These are phyloP conservation scores for Leucaena leucocephala DNA, from an alignment of 306 rosid genomes.

Conservation along the genomic window DNA sequence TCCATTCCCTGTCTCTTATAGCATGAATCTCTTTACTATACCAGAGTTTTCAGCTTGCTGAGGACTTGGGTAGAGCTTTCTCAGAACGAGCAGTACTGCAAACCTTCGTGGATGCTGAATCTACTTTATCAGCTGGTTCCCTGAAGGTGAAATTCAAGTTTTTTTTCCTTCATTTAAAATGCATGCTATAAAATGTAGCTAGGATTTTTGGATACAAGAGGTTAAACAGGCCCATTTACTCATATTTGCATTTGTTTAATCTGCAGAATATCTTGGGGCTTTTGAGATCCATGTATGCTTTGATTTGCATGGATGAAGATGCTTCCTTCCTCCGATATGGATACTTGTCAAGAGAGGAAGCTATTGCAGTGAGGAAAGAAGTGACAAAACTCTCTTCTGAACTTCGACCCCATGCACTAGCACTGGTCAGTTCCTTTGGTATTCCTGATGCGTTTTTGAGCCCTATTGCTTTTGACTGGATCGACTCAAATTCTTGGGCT, in stretches of 20 bases:
- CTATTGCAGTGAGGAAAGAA: conserved; percentile 73
- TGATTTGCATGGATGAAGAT: conserved; percentile 84
- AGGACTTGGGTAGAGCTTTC: conserved; percentile 90
- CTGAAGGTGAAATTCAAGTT: conserved; percentile 59
- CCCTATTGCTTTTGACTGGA: conserved; percentile 86
- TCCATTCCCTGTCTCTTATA: conserved; percentile 20
- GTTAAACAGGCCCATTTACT: conserved; percentile 2
- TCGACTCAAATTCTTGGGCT: conserved; percentile 83
- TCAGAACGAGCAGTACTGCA: conserved; percentile 69
- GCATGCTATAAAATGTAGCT: neutral
- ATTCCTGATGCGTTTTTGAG: conserved; percentile 90
- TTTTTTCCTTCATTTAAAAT: neutral
- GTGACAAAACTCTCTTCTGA: conserved; percentile 70
- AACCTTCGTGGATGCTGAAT: conserved; percentile 65
- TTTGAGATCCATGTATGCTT: conserved; percentile 78
- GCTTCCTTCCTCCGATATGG: conserved; percentile 79
- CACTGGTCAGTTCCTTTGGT: conserved; percentile 88
- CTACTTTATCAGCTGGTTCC: conserved; percentile 56
- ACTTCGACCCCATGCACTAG: conserved; percentile 82
- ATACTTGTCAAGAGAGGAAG: conserved; percentile 62
- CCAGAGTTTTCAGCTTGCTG: conserved; percentile 87
- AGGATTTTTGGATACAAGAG: neutral
- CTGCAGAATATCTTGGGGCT: conserved; percentile 64
- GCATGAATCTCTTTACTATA: conserved; percentile 31
- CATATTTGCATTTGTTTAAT: conserved; percentile 14